phyloP scores from a whole-genome alignment of 2,329 filamentous ascomycete species.

The Xenoacremonium recifei region DNA sequence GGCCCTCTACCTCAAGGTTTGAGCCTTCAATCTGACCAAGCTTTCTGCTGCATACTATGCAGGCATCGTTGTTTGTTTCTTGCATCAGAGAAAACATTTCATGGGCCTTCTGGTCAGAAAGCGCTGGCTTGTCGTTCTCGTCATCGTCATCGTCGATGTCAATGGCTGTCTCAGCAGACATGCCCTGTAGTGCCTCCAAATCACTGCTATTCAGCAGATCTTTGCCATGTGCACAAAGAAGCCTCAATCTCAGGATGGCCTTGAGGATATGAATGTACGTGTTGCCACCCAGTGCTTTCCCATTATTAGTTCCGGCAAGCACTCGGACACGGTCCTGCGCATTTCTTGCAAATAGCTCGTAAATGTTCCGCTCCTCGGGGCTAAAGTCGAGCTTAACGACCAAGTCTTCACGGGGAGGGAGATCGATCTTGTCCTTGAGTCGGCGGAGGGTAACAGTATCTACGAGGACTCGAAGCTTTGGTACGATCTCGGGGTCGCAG shows the following conservation, averaged over 20 bases:
- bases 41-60: constrained; percentile 66
- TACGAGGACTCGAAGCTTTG: constrained; percentile 83
- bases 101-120: constrained; percentile 73
- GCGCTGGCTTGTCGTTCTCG: constrained; percentile 53
- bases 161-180: constrained; percentile 82
- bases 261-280: constrained; percentile 94
- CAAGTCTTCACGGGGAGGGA: constrained; percentile 72
- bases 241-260: constrained; percentile 82
- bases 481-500: constrained; percentile 79
- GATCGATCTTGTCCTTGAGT: constrained; percentile 84
- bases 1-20: constrained; percentile 56
- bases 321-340: constrained; percentile 78
- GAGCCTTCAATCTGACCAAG: constrained; percentile 57
- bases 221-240: constrained; percentile 92
- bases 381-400: constrained; percentile 75
- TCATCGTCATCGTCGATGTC: constrained; percentile 82
- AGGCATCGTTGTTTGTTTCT: constrained; percentile 75
- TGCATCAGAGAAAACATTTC: constrained; percentile 82
- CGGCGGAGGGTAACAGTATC: constrained; percentile 92
- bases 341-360: constrained; percentile 81
- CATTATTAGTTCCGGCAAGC: constrained; percentile 57
- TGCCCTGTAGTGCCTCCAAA: constrained; percentile 73
- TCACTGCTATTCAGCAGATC: constrained; percentile 86
- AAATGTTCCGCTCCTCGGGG: constrained; percentile 70
- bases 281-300: constrained; percentile 72